Conservation (phyloP, 148 eudicot genomes). For the Dianthus caryophyllus region DNA sequence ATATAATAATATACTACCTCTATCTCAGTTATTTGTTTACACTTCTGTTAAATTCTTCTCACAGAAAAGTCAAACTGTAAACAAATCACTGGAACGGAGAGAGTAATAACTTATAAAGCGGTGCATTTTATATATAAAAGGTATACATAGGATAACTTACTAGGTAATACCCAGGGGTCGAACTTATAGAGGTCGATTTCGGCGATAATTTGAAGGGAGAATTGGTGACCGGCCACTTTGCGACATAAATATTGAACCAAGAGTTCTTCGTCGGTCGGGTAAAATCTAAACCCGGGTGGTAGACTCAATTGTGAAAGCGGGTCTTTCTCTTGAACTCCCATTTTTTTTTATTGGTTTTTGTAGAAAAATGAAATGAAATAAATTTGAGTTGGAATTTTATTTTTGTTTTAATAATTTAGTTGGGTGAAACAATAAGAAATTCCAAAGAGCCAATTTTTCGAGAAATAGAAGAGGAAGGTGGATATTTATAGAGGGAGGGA, state of each 20-base stretch:
- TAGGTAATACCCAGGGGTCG: constrained; percentile 77
- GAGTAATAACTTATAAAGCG: no score
- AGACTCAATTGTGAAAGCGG: constrained; percentile 54
- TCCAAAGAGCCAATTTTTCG: constrained; percentile 12
- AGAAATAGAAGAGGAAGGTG: background rate
- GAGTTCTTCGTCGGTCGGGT: constrained; percentile 79
- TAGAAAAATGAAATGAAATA: background rate
- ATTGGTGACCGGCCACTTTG: constrained; percentile 57
- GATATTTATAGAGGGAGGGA: constrained; percentile 25
- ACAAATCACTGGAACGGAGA: no score
- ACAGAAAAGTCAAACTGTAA: no score
- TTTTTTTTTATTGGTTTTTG: constrained; percentile 12
- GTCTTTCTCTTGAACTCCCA: constrained; percentile 46
- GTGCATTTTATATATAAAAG: background rate
- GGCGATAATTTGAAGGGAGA: constrained; percentile 53
- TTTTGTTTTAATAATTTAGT: background rate
- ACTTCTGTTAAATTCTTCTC: no score
- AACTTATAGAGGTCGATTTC: constrained; percentile 77
- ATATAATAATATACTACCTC: no score
- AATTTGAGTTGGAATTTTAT: background rate
- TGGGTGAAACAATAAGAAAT: background rate
- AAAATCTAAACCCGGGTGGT: constrained; percentile 84
- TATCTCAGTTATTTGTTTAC: no score
- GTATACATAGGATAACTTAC: constrained; percentile 24
- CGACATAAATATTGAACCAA: constrained; percentile 64